Evolutionary conservation across 2,329 filamentous ascomycete species (phyloP), one percentile per base, ranked within the genome.

Genomic region (Penicillium sp.): DNA sequence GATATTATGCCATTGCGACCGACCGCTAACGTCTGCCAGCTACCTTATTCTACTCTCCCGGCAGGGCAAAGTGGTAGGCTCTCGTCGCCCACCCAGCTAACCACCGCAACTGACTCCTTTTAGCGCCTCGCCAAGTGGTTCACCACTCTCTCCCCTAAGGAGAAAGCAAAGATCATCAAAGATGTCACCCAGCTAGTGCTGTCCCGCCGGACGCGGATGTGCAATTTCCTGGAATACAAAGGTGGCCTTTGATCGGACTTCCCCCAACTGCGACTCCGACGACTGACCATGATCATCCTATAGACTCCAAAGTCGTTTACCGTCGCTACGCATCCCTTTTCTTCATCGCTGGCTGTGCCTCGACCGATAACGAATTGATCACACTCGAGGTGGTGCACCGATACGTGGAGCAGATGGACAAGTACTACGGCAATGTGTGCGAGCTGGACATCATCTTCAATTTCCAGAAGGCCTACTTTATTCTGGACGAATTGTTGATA

Each of bases 371-470:
- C 77, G 94, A 99, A 74, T 81, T 99, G 71, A 97, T 97, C 74
- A 96, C 91, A 22, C 91, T 99, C 72, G 94, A 99, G 77, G 92
- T 99, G 72, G 95, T 99, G 69, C 94, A 99, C 77, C 91, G 94
- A 77, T 99, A 99, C 75, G 94, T 99, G 71, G 94, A 99, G 77
- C 94, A 99, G 79, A 99, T 99, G 94, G 94, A 99, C 83, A 99
- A 99, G 77, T 99, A 99, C 81, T 99, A 97, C 76, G 94, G 94
- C 76, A 99, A 99, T 75, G 94, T 99, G 56, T 99, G 94, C 86
- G 94, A 99, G 80, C 85, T 99, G 62, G 92, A 97, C 75, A 97
- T 97, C 77, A 99, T 99, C 75, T 99, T 99, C 85, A 97, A 96
- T 74, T 99, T 99, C 76, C 96, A 96, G 67, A 99, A 99, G 77